phyloP scores from a whole-genome alignment of 306 rosid species.

The Prunus padus region DNA sequence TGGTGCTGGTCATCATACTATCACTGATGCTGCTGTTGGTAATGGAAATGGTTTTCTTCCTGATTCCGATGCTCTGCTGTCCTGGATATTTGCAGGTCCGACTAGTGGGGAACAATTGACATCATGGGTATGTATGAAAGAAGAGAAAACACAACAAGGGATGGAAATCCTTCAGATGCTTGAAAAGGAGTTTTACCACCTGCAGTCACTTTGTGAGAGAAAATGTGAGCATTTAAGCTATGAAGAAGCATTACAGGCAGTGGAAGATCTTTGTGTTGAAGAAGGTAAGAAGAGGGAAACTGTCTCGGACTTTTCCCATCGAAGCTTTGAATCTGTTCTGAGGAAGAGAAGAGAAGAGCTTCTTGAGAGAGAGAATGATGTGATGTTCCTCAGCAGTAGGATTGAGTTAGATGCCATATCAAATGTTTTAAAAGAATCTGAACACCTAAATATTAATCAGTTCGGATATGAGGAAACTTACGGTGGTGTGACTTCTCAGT shows the following conservation, averaged over 20 bases:
- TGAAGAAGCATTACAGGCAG: conserved; percentile 76
- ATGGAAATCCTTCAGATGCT: conserved; percentile 66
- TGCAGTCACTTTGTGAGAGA: conserved; percentile 76
- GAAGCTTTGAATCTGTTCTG: conserved; percentile 68
- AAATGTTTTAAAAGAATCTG: conserved; percentile 81
- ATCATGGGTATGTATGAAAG: conserved; percentile 67
- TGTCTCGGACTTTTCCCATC: conserved; percentile 57
- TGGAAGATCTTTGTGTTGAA: conserved; percentile 84
- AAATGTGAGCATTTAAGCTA: conserved; percentile 69
- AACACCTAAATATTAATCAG: conserved; percentile 62
- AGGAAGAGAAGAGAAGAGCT: conserved; percentile 82
- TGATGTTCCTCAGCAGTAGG: conserved; percentile 45
- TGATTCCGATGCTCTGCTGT: conserved; percentile 51
- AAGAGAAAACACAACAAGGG: conserved; percentile 69
- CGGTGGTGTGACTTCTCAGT: conserved; percentile 61
- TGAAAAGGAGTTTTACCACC: conserved; percentile 79
- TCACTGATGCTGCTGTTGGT: conserved; percentile 32
- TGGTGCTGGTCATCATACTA: conserved; percentile 36
- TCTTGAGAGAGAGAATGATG: conserved; percentile 62
- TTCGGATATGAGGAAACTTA: conserved; percentile 67
- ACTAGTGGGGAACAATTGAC: conserved; percentile 71
- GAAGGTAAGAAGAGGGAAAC: conserved; percentile 78
- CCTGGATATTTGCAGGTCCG: conserved; percentile 78
- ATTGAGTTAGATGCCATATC: conserved; percentile 71
- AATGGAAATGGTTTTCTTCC: conserved; percentile 41